Conservation (phyloP, 1,284 basidiomycete genomes). For the Ustilago lituana region DNA sequence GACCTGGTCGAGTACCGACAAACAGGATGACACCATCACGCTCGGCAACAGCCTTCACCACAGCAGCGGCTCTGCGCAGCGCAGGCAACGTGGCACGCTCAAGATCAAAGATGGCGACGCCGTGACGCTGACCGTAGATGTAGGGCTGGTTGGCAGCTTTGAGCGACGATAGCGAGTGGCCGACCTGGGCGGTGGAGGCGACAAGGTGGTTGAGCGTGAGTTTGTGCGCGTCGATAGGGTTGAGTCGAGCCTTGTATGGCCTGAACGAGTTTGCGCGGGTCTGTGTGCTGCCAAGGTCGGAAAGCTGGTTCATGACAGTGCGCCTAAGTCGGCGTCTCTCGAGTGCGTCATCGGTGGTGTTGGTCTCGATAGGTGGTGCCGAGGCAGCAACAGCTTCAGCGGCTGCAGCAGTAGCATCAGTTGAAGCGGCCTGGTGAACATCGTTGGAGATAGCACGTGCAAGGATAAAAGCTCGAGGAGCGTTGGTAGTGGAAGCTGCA, state of each 20-base stretch:
- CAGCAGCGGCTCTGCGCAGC: conserved; percentile 85
- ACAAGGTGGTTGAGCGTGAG: conserved; percentile 87
- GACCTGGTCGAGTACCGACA: conserved; percentile 84
- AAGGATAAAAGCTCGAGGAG: conserved; percentile 2
- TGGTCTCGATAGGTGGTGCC: conserved; percentile 9
- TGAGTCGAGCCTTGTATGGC: conserved; percentile 78
- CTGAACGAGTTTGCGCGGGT: conserved; percentile 77
- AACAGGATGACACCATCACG: conserved; percentile 88
- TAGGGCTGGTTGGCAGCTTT: conserved; percentile 90
- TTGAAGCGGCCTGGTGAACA: not conserved
- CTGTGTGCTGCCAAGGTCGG: conserved; percentile 80
- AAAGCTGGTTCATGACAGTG: conserved; percentile 73
- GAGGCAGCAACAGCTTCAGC: conserved; percentile 1
- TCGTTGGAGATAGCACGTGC: conserved; percentile 21
- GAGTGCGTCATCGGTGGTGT: conserved; percentile 21
- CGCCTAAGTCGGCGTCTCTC: conserved; percentile 46
- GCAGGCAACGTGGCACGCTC: conserved; percentile 87
- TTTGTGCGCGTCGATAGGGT: conserved; percentile 74
- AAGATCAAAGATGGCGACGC: conserved; percentile 92
- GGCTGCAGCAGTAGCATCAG: conserved; percentile 11
- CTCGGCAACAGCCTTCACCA: conserved; percentile 83
- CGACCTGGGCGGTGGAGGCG: conserved; percentile 92
- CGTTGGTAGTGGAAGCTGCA: conserved; percentile 6
- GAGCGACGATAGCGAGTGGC: conserved; percentile 83
- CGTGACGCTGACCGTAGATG: conserved; percentile 89